Base-by-base conservation (phyloP, 2,329 filamentous ascomycete genomes). In the Fusarium globosum region DNA sequence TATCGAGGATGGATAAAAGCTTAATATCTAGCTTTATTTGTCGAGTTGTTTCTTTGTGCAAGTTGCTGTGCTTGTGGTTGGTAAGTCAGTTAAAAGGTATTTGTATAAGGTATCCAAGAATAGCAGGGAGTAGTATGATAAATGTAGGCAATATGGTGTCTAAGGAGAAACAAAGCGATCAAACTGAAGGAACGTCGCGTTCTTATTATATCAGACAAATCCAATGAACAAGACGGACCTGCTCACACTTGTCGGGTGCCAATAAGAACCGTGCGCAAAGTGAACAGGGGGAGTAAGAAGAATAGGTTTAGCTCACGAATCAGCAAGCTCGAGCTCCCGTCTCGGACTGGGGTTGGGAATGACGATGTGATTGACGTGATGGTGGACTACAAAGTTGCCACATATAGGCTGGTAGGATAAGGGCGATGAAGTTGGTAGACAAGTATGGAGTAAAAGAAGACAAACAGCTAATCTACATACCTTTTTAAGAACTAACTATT, bases 341-440 rank as follows among this genome's bases (percentile, higher is more conserved):
- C 53, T 64, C 61, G 69, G 71, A 70, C 66, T 66, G 69, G 71
- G 73, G 62, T 51, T 71, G 65, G 69, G 69, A 67, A 74, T 77
- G 72, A 77, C 61, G 74, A 75, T 53, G 58, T 68, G 63, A 62
- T 74, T 74, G 76, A 77, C 62, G 74, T 78, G 74, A 77, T 59
- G 61, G 76, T 73, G 65, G 75, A 75, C 74, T 53, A 59, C 41
- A 60, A 65, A 53, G 61, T 56, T 52, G 57, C 60, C 67, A 42
- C 38, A 56, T 43, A 7, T n/a, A 45, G 51, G 52, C 46, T 45
- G 57, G 62, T 36, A 46, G 43, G 33, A 30, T 46, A 57, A 43
- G 49, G 30, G 41, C 43, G 45, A 49, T 63, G 41, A 66, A 26
- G 36, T 46, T 41, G 35, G 53, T 52, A 38, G 61, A 43, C 66